A percentile compares a stretch with the other conserved stretches of the same genome.
Conservation (phyloP, 2,329 filamentous ascomycete genomes). For the Pyrenochaeta sp. region DNA sequence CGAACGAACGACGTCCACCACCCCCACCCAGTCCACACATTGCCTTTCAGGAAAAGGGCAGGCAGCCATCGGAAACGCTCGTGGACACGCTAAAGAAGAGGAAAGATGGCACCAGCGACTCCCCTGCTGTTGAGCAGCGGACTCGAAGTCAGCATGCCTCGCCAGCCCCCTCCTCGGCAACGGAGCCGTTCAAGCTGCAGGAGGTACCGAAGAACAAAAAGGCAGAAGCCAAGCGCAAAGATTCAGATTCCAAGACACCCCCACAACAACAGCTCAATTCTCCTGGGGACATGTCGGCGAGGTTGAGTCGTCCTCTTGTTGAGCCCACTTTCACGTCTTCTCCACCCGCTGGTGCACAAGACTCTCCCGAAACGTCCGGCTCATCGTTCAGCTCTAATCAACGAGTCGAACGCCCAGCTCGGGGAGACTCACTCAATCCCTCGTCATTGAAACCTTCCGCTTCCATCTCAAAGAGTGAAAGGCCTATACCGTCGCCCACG, state of each 20-base stretch:
- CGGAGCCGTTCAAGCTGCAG: slow-evolving; percentile 73
- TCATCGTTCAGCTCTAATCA: slow-evolving; percentile 52
- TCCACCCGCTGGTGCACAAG: slow-evolving; percentile 47
- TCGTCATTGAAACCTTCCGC: slow-evolving; percentile 54
- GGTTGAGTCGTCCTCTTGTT: slow-evolving; percentile 40
- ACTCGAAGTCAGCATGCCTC: slow-evolving; percentile 48
- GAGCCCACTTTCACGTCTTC: slow-evolving; percentile 50
- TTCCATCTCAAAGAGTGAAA: slow-evolving; percentile 67
- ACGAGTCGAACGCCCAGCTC: slow-evolving; percentile 58
- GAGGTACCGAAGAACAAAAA: slow-evolving; percentile 76
- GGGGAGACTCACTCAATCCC: slow-evolving; percentile 67
- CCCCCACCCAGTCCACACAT: slow-evolving; percentile 79
- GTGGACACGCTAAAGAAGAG: slow-evolving; percentile 63
- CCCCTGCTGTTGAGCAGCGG: slow-evolving; percentile 60
- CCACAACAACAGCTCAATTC: slow-evolving; percentile 46
- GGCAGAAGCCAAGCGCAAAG: slow-evolving; percentile 55
- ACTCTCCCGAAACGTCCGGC: slow-evolving; percentile 43
- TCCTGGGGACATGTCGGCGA: slow-evolving; percentile 50
- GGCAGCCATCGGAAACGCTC: slow-evolving; percentile 69
- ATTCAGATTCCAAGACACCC: slow-evolving; percentile 55
- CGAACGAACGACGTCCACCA: slow-evolving; percentile 52
- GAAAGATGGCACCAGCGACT: slow-evolving; percentile 44
- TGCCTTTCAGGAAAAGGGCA: slow-evolving; percentile 85
- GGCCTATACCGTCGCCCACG: slow-evolving; percentile 52
- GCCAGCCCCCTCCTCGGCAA: slow-evolving; percentile 40